A percentile compares a stretch with the other conserved stretches of the same genome.
These are phyloP conservation scores for Umbellularia californica DNA, from an alignment of 164 flowering plant genomes.

Conservation along the genomic window DNA sequence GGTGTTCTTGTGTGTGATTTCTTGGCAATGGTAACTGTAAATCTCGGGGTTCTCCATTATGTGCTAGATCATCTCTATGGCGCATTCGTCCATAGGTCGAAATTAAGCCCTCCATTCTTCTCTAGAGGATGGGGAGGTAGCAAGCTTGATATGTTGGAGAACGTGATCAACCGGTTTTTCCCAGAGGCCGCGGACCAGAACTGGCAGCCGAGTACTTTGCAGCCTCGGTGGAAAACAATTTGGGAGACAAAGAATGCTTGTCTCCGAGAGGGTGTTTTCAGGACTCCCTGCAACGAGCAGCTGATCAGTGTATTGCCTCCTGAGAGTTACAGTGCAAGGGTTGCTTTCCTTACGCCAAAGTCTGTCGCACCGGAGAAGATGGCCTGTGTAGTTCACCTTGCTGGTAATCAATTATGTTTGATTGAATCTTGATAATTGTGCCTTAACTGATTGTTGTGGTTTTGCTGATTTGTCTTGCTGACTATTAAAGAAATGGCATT, in stretches of 20 bases:
- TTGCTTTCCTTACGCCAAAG: slow-evolving; percentile 82
- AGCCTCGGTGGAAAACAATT: slow-evolving; percentile 78
- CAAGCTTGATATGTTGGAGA: slow-evolving; percentile 77
- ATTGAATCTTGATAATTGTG: neutral
- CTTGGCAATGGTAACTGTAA: slow-evolving; percentile 62
- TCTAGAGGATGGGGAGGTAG: slow-evolving; percentile 95
- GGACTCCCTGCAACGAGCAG: slow-evolving; percentile 75
- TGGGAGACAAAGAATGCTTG: slow-evolving; percentile 83
- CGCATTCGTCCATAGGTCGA: slow-evolving; percentile 82
- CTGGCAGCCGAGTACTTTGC: slow-evolving; percentile 71
- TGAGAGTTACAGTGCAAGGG: slow-evolving; percentile 78
- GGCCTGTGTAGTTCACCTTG: slow-evolving; percentile 98
- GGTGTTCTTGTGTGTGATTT: slow-evolving; percentile 1
- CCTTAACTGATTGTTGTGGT: neutral
- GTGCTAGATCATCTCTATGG: slow-evolving; percentile 93
- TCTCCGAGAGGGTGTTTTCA: slow-evolving; percentile 78
- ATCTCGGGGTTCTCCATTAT: slow-evolving; percentile 83
- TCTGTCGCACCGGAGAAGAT: slow-evolving; percentile 54
- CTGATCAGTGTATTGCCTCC: slow-evolving; percentile 85
- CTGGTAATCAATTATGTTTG: slow-evolving; percentile 45
- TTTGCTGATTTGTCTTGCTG: neutral
- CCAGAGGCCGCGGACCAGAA: slow-evolving; percentile 60
- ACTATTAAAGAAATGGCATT: neutral
- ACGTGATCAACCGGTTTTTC: slow-evolving; percentile 68
- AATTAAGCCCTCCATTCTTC: slow-evolving; percentile 76